Conservation (phyloP, 139 green algal genomes). For the Chlamydomonas schloesseri region DNA sequence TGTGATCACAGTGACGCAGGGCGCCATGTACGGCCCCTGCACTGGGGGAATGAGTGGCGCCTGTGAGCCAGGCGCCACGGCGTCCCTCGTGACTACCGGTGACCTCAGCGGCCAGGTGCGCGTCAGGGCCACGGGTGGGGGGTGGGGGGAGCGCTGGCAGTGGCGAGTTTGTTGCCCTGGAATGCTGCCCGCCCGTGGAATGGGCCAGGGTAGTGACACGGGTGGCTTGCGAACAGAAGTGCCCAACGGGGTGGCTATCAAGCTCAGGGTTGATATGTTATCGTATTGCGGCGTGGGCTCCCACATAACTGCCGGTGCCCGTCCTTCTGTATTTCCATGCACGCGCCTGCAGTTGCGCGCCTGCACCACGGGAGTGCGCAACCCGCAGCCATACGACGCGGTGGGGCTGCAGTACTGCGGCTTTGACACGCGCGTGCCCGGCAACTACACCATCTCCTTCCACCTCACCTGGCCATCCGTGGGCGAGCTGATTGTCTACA, state of each 20-base stretch:
- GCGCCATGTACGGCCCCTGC: slow-evolving; percentile 2
- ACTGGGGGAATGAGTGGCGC: neutral
- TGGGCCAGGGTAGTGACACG: neutral
- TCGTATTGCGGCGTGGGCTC: too few species aligned
- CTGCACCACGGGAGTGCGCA: neutral
- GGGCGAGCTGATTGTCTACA: slow-evolving; percentile 4
- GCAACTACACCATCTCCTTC: slow-evolving; percentile 35
- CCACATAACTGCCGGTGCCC: too few species aligned
- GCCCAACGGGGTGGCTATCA: too few species aligned
- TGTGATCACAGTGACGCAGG: neutral
- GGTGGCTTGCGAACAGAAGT: neutral
- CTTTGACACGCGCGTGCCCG: neutral
- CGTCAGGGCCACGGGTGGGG: too few species aligned
- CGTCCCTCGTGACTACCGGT: neutral
- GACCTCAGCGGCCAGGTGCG: slow-evolving; percentile 2
- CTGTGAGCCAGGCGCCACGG: slow-evolving; percentile 12
- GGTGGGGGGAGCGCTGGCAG: neutral
- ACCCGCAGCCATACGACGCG: slow-evolving; percentile 2
- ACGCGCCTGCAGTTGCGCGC: neutral
- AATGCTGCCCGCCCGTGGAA: too few species aligned
- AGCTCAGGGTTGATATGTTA: too few species aligned
- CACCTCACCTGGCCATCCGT: slow-evolving; percentile 17
- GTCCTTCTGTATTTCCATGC: neutral
- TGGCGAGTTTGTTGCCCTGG: too few species aligned
- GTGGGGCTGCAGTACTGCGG: slow-evolving; percentile 30